Evolutionary conservation across 2,329 filamentous ascomycete genomes (phyloP), one percentile per base, ranked within the genome.

Genomic region (Nothophoma quercina): DNA sequence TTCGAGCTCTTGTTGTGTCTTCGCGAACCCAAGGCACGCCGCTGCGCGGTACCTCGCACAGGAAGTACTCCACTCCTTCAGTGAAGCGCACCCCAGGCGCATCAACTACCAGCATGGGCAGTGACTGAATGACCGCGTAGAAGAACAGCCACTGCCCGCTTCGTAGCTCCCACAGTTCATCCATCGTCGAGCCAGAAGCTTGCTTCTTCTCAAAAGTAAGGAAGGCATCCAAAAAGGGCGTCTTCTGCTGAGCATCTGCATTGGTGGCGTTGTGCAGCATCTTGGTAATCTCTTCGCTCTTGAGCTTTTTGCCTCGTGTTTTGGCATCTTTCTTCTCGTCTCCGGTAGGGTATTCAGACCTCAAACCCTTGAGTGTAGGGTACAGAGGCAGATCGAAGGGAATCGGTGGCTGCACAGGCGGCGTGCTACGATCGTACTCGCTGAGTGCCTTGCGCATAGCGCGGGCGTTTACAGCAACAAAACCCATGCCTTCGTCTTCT

Each of bases 351-450:
- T 85, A 89, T 34, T 86, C 88, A 32, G 85, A 81, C 49, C 88
- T 81, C 15, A 91, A 81, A 1, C 85, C 79, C 25, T 82, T 80
- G 64, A 96, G 82, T 1, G 82, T 83, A 0, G 93, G 93, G 19
- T 96, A 75, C 59, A 87, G 83, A 2, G 95, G 93, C 4, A 91
- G 80, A 69, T 98, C 93, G 67, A 93, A 98, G 0, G 95, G 93
- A 48, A 98, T 86, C 0, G 93, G 91, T 0, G 95, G 95, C 53
- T 93, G 85, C 0, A 98, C 92, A 0, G 95, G 95, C 1, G 93
- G 91, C 12, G 88, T 90, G 7, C 90, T 93, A 54, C 89, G 86
- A 70, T 99, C 95, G 67, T 92, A 97, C 75, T 98, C 93, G 61
- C 85, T 87, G 58, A 97, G 81, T 10, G 97, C 84, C 57, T 87